Conservation (phyloP, 352 stramenopile species). For the Phytopythium chamaehyphon region DNA sequence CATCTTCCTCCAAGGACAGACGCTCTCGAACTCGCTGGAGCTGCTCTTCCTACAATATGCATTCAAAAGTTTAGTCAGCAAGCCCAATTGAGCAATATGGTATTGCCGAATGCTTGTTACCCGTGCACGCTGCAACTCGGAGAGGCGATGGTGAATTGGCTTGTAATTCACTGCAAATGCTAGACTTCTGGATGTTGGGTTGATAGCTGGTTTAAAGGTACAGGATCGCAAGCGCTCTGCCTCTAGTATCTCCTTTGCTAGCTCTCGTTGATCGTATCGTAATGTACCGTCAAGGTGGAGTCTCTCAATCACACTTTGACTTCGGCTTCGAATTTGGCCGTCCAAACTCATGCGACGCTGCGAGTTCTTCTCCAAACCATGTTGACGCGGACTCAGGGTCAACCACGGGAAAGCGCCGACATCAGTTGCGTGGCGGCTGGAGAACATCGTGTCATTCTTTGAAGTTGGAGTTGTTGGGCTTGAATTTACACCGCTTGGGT, state of each 20-base stretch:
- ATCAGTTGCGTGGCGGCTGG: background rate
- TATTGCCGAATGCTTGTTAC: constrained; percentile 15
- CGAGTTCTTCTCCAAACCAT: constrained; percentile 3
- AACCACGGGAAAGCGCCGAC: constrained; percentile 49
- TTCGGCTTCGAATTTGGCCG: constrained; percentile 6
- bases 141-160: constrained; percentile 61
- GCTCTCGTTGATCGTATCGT: constrained; percentile 55
- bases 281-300: constrained; percentile 56
- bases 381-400: constrained; percentile 47
- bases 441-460: too few species aligned
- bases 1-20: constrained; percentile 30
- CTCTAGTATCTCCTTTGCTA: constrained; percentile 43
- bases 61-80: background rate
- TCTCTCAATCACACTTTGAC: constrained; percentile 41
- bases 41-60: constrained; percentile 23
- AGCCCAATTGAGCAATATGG: background rate
- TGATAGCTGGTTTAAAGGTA: constrained; percentile 71
- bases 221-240: constrained; percentile 44
- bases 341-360: background rate
- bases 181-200: constrained; percentile 35
- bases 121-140: constrained; percentile 62
- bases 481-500: too few species aligned
- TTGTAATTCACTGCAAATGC: constrained; percentile 43
- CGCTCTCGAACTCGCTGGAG: constrained; percentile 48
- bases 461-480: too few species aligned